These are phyloP conservation scores for Amanita fuliginea DNA, from an alignment of 768 basidiomycete species.

Conservation along the genomic window DNA sequence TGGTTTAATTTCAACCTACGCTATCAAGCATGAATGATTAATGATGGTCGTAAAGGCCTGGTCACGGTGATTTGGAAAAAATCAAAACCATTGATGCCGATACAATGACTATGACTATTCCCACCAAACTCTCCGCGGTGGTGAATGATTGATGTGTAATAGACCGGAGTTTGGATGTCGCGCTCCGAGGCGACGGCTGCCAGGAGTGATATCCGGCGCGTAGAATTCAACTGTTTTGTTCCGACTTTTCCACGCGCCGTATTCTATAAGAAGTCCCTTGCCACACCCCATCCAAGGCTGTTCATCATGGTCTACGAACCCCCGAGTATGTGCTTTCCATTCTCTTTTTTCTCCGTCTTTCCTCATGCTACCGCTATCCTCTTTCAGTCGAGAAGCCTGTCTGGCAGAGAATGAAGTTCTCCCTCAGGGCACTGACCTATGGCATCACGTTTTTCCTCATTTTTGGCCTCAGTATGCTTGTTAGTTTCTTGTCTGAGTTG, in stretches of 20 bases:
- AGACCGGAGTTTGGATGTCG: background rate
- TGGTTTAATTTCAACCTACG: background rate
- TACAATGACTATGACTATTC: no score
- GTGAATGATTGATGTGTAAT: background rate
- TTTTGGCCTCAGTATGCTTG: constrained; percentile 18
- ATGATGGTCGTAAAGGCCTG: no score
- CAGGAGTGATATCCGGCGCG: background rate
- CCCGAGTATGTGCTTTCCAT: background rate
- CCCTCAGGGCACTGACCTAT: constrained; percentile 8
- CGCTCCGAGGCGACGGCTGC: background rate
- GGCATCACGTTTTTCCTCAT: constrained; percentile 15
- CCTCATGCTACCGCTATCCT: background rate
- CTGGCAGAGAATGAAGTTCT: background rate
- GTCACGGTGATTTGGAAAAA: no score
- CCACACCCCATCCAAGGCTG: background rate
- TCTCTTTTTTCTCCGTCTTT: background rate
- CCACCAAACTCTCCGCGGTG: background rate
- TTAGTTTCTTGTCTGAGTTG: background rate
- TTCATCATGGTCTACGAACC: constrained; percentile 1
- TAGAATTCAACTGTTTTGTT: background rate
- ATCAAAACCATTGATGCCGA: no score
- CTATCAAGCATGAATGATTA: no score
- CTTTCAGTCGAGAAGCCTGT: background rate
- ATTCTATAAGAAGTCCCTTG: background rate
- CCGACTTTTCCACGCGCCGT: background rate